Conservation (phyloP, 768 basidiomycete genomes). For the Nevesoporus exiguus region DNA sequence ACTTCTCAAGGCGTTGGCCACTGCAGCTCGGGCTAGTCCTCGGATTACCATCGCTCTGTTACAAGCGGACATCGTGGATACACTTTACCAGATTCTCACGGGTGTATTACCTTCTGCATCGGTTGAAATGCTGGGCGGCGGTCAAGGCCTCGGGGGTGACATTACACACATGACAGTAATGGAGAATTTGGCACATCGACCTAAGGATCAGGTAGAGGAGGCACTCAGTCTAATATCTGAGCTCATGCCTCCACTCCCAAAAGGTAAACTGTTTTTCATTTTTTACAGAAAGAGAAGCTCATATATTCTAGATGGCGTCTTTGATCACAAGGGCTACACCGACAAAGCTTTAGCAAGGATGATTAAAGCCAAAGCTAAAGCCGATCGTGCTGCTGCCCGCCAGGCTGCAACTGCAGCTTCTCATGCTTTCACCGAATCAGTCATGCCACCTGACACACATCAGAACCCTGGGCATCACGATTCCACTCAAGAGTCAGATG, state of each 20-base stretch:
- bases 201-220: constrained; percentile 98
- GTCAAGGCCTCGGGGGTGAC: constrained; percentile 83
- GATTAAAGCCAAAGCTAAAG: constrained; percentile 80
- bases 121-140: constrained; percentile 46
- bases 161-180: constrained; percentile 96
- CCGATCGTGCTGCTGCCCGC: constrained; percentile 70
- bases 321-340: constrained; percentile 86
- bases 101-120: constrained; percentile 80
- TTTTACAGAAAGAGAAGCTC: neutral
- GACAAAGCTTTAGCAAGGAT: constrained; percentile 79
- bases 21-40: constrained; percentile 83
- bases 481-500: constrained; percentile 31
- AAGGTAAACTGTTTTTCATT: constrained; percentile 50
- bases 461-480: constrained; percentile 21
- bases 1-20: constrained; percentile 81
- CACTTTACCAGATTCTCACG: constrained; percentile 91
- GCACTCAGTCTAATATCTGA: constrained; percentile 86
- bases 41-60: constrained; percentile 83
- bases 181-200: constrained; percentile 93
- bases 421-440: constrained; percentile 28
- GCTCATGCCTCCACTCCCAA: constrained; percentile 88
- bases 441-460: constrained; percentile 18
- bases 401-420: constrained; percentile 39
- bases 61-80: constrained; percentile 90
- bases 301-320: constrained; percentile 74